Evolutionary conservation across 805 yeast species (phyloP).

Genomic region (Tanozyma kutaoensis): DNA sequence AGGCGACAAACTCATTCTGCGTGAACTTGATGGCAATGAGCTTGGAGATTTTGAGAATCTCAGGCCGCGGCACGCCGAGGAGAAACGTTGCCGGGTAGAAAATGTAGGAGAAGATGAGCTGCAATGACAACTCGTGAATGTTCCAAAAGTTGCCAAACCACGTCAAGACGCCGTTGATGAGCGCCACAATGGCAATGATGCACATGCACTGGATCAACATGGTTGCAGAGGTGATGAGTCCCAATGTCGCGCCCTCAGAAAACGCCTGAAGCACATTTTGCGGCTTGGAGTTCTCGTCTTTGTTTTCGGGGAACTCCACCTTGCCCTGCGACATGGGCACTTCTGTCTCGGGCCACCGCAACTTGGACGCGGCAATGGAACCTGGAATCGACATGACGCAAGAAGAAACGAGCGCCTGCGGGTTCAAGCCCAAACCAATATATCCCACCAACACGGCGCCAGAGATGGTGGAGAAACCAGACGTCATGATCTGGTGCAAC

Average conservation of each 20-base stretch:
- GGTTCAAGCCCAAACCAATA: conserved; percentile 47
- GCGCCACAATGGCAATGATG: conserved; percentile 46
- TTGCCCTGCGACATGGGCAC: conserved; percentile 36
- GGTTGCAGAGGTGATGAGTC: conserved; percentile 41
- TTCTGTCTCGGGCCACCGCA: conserved; percentile 48
- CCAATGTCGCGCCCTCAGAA: conserved; percentile 44
- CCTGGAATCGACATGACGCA: conserved; percentile 63
- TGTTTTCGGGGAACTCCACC: conserved; percentile 32
- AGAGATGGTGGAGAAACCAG: conserved; percentile 53
- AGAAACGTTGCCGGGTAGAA: conserved; percentile 49
- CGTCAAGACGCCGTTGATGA: conserved; percentile 39
- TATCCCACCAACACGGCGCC: conserved; percentile 53
- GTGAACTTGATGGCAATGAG: conserved; percentile 44
- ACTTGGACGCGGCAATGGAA: conserved; percentile 44
- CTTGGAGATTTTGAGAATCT: conserved; percentile 34
- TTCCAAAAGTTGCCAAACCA: conserved; percentile 58
- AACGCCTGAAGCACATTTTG: conserved; percentile 45
- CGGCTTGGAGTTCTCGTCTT: conserved; percentile 19
- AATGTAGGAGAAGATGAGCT: conserved; percentile 42
- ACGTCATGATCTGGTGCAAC: conserved; percentile 46
- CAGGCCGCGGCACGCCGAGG: conserved; percentile 31
- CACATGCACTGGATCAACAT: conserved; percentile 46
- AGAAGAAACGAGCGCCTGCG: conserved; percentile 51
- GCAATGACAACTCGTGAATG: conserved; percentile 35
- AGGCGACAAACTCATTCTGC: conserved; percentile 52